phyloP scores from a whole-genome alignment of 2,329 filamentous ascomycete genomes.

The Trichoderma sp. region DNA sequence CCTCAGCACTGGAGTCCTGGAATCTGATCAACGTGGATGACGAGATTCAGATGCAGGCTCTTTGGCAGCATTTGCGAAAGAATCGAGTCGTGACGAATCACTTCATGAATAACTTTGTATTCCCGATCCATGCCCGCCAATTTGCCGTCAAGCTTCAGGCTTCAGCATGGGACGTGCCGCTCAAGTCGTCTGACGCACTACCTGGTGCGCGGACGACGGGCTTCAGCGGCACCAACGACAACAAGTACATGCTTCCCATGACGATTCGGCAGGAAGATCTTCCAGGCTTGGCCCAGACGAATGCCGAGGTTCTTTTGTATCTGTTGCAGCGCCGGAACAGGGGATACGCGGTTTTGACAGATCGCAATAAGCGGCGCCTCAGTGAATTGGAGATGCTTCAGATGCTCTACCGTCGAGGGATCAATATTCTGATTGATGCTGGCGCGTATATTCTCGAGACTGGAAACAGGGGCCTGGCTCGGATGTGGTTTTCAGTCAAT shows the following conservation, averaged over 20 bases:
- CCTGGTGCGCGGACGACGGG: constrained; percentile 57
- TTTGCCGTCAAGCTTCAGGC: constrained; percentile 65
- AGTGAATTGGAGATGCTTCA: constrained; percentile 50
- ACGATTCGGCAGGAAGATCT: constrained; percentile 63
- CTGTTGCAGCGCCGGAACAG: constrained; percentile 57
- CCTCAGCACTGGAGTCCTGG: constrained; percentile 53
- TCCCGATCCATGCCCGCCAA: constrained; percentile 65
- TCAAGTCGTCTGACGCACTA: constrained; percentile 38
- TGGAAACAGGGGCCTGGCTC: constrained; percentile 54
- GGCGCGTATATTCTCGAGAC: constrained; percentile 67
- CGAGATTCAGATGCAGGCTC: constrained; percentile 48
- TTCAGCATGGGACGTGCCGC: constrained; percentile 68
- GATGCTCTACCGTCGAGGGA: constrained; percentile 41
- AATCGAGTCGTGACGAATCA: constrained; percentile 58
- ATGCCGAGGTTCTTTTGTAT: constrained; percentile 63
- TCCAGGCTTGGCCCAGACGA: constrained; percentile 57
- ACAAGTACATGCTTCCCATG: constrained; percentile 59
- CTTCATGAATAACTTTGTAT: constrained; percentile 65
- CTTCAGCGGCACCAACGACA: constrained; percentile 74
- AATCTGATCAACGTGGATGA: constrained; percentile 64
- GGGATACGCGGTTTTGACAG: constrained; percentile 44
- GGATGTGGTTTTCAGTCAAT: constrained; percentile 54
- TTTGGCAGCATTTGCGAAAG: constrained; percentile 55
- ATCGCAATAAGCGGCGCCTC: constrained; percentile 40
- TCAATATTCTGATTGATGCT: constrained; percentile 63